Base-by-base conservation (phyloP, 179 eudicot species). In the Beta corolliflora region DNA sequence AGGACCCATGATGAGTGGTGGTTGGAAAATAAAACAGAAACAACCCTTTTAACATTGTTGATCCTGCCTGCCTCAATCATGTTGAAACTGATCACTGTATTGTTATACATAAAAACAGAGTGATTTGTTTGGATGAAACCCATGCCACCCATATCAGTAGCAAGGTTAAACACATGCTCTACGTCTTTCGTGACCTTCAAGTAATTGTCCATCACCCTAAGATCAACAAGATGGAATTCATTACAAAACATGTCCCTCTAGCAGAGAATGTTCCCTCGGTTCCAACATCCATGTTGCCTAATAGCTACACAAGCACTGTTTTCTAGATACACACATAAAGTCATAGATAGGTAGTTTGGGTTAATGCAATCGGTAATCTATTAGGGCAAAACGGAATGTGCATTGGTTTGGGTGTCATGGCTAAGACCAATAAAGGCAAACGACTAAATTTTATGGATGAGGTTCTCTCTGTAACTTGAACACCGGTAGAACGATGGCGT, bases 71-170 rank as follows among this genome's bases (percentile, higher is more conserved):
- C 98, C 89, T 95, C 98, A 45, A 95, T 91, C 98, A 95, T 91
- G 90, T 91, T 95, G 79, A 95, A 93, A 80, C 98, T 93, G 85
- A 95, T 95, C 98, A 95, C 93, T 0, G 98, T 95, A 82, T 92
- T 93, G 87, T 95, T 95, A 78, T 93, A 93, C 97, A 93, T 91
- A 55, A 93, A 92, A 64, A 93, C 91, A 13, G 97, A 93, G 85
- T 92, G 97, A 83, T 95, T 94, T 3, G 97, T 94, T 86, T 95
- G 99, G 77, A 95, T 95, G 86, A 94, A 95, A 4, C 98, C 98
- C 98, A 95, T 94, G 41, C 99, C 99, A 73, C 99, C 97, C 98
- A 95, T 95, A 87, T 95, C 99, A 41, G 99, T 97, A 86, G 98
- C 98, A 78, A 95, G 95, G 80, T 95, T 94, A 86, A 95, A 95